Base-by-base conservation (phyloP, 2,329 filamentous ascomycete species). In the Emericellopsis cladophorae region DNA sequence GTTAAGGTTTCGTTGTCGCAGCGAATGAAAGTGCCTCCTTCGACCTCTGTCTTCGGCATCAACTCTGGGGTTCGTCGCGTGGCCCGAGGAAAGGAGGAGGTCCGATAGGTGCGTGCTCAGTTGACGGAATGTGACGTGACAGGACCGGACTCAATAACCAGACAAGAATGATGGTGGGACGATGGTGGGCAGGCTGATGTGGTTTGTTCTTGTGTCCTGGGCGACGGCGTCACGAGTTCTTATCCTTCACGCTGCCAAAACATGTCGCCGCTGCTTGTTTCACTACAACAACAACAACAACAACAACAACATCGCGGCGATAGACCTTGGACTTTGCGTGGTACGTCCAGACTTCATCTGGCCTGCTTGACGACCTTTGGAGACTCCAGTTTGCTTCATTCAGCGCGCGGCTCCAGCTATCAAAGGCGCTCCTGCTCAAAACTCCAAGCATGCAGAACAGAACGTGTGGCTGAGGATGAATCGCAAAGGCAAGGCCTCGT, bases 341-440 rank as follows among this genome's bases (percentile, higher is more conserved):
- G 22, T 24, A 18, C 16, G 12, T 36, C 12, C 34, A n/a, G 15
- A 18, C 16, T 24, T 26, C 15, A n/a, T 38, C 18, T 38, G 22
- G 22, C 22, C 21, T 38, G 7, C 8, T n/a, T 5, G 32, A 15
- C 32, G n/a, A 35, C 32, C 32, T 24, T 9, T 15, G 34, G 18
- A 36, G 22, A 11, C 18, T 38, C 38, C 21, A n/a, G n/a, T 14
- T 7, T 40, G 39, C 39, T 22, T 40, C 39, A 41, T 9, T 41
- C 40, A 33, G 40, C 41, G 41, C 41, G 41, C 41, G 41, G 36
- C 41, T 41, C 34, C 23, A 3, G n/a, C 31, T 33, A 37, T 42
- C 35, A 14, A 37, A 9, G 39, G 21, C 6, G 11, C n/a, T 18
- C 10, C 10, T 18, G n/a, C 38, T 32, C 38, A 21, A 15, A 10